Evolutionary conservation across 2,329 filamentous ascomycete species (phyloP), one percentile per base, ranked within the genome.

Genomic region (Fusarium scirpi): DNA sequence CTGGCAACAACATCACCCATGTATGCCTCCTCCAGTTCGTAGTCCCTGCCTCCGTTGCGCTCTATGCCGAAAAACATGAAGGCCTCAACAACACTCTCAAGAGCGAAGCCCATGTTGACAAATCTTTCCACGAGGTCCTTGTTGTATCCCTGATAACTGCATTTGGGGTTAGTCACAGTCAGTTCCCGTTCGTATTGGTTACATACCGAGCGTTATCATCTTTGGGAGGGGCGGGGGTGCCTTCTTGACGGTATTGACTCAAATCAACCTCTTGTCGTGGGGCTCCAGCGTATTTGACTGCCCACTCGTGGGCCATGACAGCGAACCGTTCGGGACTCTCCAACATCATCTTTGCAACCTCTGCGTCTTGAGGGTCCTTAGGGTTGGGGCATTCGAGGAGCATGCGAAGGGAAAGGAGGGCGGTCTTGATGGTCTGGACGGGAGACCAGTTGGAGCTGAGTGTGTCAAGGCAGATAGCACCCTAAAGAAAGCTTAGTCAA

Each of bases 381-480:
- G 96, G 95, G 79, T 99, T 97, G 6, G 96, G 96, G 20, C 91
- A 93, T 82, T 94, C 94, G 76, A 99, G 92, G 20, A 99, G 89
- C 72, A 94, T 95, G 80, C 97, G 94, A 32, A 99, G 86, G 29
- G 94, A 98, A 63, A 99, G 90, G 47, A 99, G 89, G 40, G 95
- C 94, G 22, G 94, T 97, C 83, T 98, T 98, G 80, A 99, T 95
- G 16, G 95, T 99, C 66, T 98, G 88, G 25, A 99, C 94, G 0
- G 96, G 96, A 8, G 95, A 97, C 96, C 96, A 99, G 74, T 92
- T 94, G 15, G 88, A 88, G 12, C 92, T 91, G 18, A 99, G 87
- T 0, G 94, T 98, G 78, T 99, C 96, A 58, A 99, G 90, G 78
- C 96, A 99, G 79, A 99, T 99, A 27, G 94, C 95, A 59, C 96